Base-by-base conservation (phyloP, 2,329 filamentous ascomycete species). In the Nannizziopsis barbatae region DNA sequence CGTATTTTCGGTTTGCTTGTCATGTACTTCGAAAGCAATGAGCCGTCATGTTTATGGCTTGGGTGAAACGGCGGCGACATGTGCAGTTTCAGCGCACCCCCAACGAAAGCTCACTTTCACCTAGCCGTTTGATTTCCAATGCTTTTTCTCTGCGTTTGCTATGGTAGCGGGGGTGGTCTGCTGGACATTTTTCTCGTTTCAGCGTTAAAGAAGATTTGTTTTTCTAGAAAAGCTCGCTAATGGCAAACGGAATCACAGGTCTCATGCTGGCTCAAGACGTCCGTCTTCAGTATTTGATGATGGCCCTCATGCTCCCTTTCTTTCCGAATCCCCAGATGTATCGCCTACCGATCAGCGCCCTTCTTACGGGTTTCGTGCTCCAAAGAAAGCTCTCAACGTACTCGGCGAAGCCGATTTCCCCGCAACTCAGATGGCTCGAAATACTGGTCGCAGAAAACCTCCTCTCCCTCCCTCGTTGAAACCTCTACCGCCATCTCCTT, bases 281-380 rank as follows among this genome's bases (percentile, higher is more conserved):
- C 44, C 44, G 20, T 46, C 44, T 6, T 46, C 44, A 30, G 44
- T 46, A 32, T 46, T 46, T 17, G 44, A 46, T n/a, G 47, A 43
- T 48, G 39, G 9, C 37, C 42, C 42, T 14, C 42, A 43, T 31
- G 33, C 35, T 38, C 39, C 46, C n/a, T 65, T 65, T 53, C 60
- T 63, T 40, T 61, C 60, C 57, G 55, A 54, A 22, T 64, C 65
- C 14, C 63, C 65, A 1, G 61, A 65, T 38, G 55, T 64, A n/a
- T 65, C 65, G 27, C 63, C 63, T 4, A 66, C 62, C 22, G 65
- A 68, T 45, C 56, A 60, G 47, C 65, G 62, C 41, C 64, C 62
- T 50, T 50, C 55, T 14, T 58, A 49, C 45, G 45, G 45, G 15
- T 53, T 50, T 43, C 40, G 49, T 31, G 46, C 33, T 18, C 43